Evolutionary conservation across 1,284 basidiomycete genomes (phyloP).

Genomic region (Ceratobasidium sp.): DNA sequence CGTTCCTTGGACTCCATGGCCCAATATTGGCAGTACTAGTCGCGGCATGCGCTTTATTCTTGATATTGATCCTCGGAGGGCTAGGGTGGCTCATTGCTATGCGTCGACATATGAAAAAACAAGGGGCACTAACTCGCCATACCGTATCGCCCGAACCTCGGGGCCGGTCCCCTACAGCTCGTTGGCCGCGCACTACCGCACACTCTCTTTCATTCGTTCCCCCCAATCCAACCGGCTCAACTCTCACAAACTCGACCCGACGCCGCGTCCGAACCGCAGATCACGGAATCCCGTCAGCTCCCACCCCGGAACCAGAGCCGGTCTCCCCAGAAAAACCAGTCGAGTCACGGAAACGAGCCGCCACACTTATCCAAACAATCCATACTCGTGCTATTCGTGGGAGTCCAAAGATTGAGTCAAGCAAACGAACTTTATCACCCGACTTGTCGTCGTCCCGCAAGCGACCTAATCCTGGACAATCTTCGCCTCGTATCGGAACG

Average conservation of each 20-base stretch:
- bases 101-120: slow-evolving; percentile 14
- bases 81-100: slow-evolving; percentile 25
- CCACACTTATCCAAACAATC: slow-evolving; percentile 32
- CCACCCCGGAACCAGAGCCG: neutral
- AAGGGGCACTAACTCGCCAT: neutral
- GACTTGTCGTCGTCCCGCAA: neutral
- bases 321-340: slow-evolving; percentile 5
- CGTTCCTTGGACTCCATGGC: neutral
- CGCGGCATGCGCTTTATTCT: slow-evolving; percentile 21
- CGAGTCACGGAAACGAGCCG: slow-evolving; percentile 23
- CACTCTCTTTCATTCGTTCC: slow-evolving; percentile 4
- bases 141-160: neutral
- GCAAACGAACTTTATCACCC: neutral
- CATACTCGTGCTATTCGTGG: slow-evolving; percentile 35
- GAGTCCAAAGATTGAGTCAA: slow-evolving; percentile 23
- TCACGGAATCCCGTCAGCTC: slow-evolving; percentile 1
- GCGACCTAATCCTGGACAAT: neutral
- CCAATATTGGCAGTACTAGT: slow-evolving; percentile 1
- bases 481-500: slow-evolving; percentile 14
- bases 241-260: slow-evolving; percentile 1
- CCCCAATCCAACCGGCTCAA: neutral
- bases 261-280: slow-evolving; percentile 30
- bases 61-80: slow-evolving; percentile 14
- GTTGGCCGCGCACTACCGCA: slow-evolving; percentile 3
- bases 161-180: slow-evolving; percentile 9